Base-by-base conservation (phyloP, 306 rosid genomes). In the Cucurbita ficifolia region DNA sequence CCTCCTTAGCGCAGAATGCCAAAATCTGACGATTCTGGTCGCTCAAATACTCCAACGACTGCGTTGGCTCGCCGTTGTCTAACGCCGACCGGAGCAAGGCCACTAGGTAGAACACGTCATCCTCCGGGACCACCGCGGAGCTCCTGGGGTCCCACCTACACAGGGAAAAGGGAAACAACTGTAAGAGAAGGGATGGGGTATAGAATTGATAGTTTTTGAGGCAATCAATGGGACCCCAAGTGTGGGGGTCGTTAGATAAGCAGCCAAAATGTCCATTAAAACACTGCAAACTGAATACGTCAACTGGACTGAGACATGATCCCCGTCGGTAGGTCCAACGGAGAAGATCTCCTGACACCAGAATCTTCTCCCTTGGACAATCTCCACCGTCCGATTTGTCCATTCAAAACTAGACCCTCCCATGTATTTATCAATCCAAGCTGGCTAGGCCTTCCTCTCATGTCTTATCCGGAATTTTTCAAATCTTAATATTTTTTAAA, bases 81-180 rank as follows among this genome's bases (percentile, higher is more conserved):
- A 91, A 67, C 17, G 97, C 96, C 33, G 97, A 91, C 77, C 97
- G 85, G 58, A 94, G 83, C 83, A 94, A 83, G 1, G 91, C 99
- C 85, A 94, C 99, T 35, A 94, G 80, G 83, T 94, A 94, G 83
- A 94, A 94, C 70, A 94, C 86, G 1, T 89, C 92, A 76, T 91
- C 99, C 5, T 86, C 95, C 13, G 91, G 90, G 8, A 83, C 91
- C 88, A 91, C 96, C 76, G 69, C 95, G 64, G 99, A 91, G 84
- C 85, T 94, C 85, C 90, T 70, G 35, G 81, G 79, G 88, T 89
- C 95, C 97, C 99, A 94, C 85, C 99, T 91, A 18, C 79, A 72
- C 13, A 61, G 43, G 9, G 10, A 70, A 48, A 29, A 14, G 46
- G 46, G 12, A 16, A 61, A 40, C 62, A 61, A 61, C 22, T 61